A percentile compares a stretch with the other conserved stretches of the same genome.
These are phyloP conservation scores for Cercospora sp. DNA, from an alignment of 2,329 filamentous ascomycete species.

Conservation along the genomic window DNA sequence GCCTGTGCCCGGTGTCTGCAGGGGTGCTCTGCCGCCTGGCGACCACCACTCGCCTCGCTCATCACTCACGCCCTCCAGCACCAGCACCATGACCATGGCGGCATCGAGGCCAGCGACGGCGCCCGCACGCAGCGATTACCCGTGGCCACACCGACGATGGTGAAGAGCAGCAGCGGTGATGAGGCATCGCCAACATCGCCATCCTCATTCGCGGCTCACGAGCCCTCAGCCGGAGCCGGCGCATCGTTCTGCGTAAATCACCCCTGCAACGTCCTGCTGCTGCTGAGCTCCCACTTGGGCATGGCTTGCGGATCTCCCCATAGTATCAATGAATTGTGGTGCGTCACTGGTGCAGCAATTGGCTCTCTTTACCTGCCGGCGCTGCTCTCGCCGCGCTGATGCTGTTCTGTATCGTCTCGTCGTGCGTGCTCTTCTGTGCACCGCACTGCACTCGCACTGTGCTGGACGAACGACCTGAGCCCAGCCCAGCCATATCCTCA, in stretches of 20 bases:
- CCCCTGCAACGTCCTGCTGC: constrained; percentile 14
- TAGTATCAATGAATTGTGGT: constrained; percentile 16
- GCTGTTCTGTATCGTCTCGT: neutral
- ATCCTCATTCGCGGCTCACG: constrained; percentile 11
- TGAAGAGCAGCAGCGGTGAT: neutral
- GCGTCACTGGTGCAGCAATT: constrained; percentile 20
- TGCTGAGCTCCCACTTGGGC: constrained; percentile 12
- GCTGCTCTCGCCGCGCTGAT: constrained; percentile 1
- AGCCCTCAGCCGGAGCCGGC: constrained; percentile 8
- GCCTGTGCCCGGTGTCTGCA: neutral
- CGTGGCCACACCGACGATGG: neutral
- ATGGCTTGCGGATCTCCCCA: constrained; percentile 18
- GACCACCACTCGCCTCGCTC: neutral
- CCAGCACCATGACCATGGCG: neutral
- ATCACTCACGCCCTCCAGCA: neutral
- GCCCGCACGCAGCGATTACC: neutral
- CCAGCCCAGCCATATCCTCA: constrained; percentile 4
- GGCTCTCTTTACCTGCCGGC: constrained; percentile 4
- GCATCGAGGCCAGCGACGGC: neutral
- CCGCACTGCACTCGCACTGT: neutral
- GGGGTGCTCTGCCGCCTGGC: neutral
- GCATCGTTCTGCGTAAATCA: constrained; percentile 10
- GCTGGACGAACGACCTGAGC: neutral
- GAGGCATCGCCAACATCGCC: neutral
- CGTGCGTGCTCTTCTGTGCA: neutral